Conservation (phyloP, 768 basidiomycete species). For the Tulasnella sp. region DNA sequence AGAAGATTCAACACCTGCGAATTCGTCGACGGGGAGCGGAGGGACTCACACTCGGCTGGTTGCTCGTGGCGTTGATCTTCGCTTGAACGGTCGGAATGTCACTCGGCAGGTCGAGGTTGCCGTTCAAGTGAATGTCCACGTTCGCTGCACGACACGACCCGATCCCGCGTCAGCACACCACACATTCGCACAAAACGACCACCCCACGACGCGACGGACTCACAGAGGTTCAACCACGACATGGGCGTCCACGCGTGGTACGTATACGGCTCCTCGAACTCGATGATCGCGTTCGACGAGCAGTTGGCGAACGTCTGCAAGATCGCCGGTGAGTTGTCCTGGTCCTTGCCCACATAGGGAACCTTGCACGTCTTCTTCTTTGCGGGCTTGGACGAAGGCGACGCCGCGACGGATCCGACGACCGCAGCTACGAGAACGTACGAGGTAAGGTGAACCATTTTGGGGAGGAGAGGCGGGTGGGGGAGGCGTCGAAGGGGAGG, state of each 20-base stretch:
- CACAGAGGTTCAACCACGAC: constrained; percentile 24
- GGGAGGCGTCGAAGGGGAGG: background rate
- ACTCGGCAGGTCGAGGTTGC: constrained; percentile 35
- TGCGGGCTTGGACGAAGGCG: background rate
- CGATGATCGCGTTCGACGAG: constrained; percentile 26
- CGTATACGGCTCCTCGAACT: constrained; percentile 25
- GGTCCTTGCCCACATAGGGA: constrained; percentile 11
- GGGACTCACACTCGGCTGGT: constrained; percentile 29
- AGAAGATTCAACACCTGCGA: background rate
- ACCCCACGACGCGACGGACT: background rate
- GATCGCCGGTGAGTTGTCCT: constrained; percentile 29
- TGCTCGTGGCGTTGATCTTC: constrained; percentile 29
- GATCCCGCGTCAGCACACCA: no score
- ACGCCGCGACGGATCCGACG: background rate
- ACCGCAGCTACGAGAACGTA: background rate
- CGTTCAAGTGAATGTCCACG: constrained; percentile 33
- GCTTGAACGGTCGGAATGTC: constrained; percentile 34
- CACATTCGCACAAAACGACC: no score
- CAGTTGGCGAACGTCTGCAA: constrained; percentile 29
- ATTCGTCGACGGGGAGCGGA: background rate
- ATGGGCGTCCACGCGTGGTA: constrained; percentile 31
- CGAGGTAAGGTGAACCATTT: background rate
- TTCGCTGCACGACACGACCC: constrained; percentile 18
- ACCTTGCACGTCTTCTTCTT: constrained; percentile 12
- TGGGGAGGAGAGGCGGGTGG: background rate